Conservation (phyloP, 192 early-diverging fungal species). For the Coemansia sp. region DNA sequence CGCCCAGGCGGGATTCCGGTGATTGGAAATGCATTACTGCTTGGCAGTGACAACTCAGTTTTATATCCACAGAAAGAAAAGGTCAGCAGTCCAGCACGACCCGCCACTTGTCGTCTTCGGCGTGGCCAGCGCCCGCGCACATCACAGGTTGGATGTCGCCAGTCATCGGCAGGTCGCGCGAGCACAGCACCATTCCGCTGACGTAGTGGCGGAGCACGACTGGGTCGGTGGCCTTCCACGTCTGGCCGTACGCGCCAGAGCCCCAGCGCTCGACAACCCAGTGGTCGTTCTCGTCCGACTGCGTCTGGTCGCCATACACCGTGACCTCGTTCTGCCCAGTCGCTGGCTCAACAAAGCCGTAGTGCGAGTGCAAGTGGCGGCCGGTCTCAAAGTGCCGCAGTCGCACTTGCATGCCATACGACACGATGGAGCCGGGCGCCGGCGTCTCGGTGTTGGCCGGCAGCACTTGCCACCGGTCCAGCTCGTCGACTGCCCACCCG, state of each 20-base stretch:
- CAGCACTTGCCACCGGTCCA: conserved; percentile 58
- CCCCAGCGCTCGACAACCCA: conserved; percentile 59
- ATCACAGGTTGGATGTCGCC: conserved; percentile 56
- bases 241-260: conserved; percentile 46
- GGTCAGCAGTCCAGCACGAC: conserved; percentile 21
- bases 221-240: conserved; percentile 52
- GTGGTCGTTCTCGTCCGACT: conserved; percentile 60
- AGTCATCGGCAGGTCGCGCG: conserved; percentile 38
- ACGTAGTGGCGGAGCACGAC: conserved; percentile 55
- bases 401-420: conserved; percentile 55
- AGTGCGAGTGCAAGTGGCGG: conserved; percentile 60
- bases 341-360: conserved; percentile 41
- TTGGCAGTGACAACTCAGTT: not conserved
- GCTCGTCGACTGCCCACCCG: conserved; percentile 45
- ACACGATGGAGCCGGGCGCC: conserved; percentile 43
- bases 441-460: conserved; percentile 50
- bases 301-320: conserved; percentile 52
- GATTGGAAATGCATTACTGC: not conserved
- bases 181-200: conserved; percentile 57
- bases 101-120: conserved; percentile 62
- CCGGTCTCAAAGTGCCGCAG: conserved; percentile 57
- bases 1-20: too few relatives aligned
- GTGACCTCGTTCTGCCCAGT: conserved; percentile 62
- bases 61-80: conserved; percentile 3
- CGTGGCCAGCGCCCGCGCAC: conserved; percentile 51